Evolutionary conservation across 148 eudicot species (phyloP).

Genomic region (Dysphania ambrosioides): DNA sequence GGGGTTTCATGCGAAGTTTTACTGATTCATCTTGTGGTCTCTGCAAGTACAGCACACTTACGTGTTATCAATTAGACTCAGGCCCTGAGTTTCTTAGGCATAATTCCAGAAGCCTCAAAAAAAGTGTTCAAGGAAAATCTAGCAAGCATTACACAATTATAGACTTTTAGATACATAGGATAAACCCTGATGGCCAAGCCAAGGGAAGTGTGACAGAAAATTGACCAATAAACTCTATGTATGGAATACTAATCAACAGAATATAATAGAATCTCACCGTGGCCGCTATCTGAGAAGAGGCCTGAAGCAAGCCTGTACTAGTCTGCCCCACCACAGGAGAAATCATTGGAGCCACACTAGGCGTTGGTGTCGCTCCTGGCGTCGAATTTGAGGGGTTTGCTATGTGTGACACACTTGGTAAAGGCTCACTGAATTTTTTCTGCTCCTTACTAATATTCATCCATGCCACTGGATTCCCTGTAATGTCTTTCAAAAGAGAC

Average conservation of each 20-base stretch:
- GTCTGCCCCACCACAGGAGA: slow-evolving; percentile 36
- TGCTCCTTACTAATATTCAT: slow-evolving; percentile 64
- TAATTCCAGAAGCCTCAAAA: neutral
- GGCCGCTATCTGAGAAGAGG: slow-evolving; percentile 40
- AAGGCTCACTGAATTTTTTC: slow-evolving; percentile 45
- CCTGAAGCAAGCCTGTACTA: slow-evolving; percentile 44
- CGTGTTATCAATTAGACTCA: neutral
- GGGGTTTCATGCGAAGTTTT: slow-evolving; percentile 87
- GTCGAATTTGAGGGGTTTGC: slow-evolving; percentile 38
- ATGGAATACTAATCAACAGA: too few relatives aligned
- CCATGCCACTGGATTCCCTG: slow-evolving; percentile 66
- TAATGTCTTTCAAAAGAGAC: slow-evolving; percentile 65
- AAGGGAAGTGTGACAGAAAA: neutral
- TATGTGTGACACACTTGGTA: slow-evolving; percentile 29
- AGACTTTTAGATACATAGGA: neutral
- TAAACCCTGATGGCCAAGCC: neutral
- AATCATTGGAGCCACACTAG: slow-evolving; percentile 31
- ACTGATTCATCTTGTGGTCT: slow-evolving; percentile 59
- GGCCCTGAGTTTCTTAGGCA: neutral
- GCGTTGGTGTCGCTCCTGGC: slow-evolving; percentile 39
- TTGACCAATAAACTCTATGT: neutral
- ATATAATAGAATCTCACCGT: slow-evolving; percentile 44
- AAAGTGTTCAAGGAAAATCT: neutral
- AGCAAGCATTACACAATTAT: neutral
- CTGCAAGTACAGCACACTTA: slow-evolving; percentile 26